phyloP scores from a whole-genome alignment of 495 filamentous ascomycete genomes.

The Daldinia caldariorum region DNA sequence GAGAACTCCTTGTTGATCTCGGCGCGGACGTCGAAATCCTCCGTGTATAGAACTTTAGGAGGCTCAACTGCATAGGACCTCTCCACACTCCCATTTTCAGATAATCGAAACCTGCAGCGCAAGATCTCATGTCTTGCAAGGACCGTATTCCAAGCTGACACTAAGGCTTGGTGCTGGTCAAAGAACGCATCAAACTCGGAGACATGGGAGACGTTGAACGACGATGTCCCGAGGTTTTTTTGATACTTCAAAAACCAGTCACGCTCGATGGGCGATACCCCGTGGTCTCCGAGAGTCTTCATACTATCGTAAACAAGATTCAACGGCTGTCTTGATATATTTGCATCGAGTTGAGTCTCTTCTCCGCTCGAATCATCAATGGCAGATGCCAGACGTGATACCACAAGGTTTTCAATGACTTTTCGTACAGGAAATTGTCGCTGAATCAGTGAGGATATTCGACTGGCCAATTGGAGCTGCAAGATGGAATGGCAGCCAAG shows the following conservation, averaged over 20 bases:
- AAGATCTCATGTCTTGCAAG: neutral
- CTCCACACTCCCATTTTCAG: neutral
- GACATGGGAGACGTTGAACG: slow-evolving; percentile 1
- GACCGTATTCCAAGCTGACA: neutral
- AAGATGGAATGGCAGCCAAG: neutral
- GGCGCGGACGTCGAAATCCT: neutral
- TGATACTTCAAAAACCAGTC: neutral
- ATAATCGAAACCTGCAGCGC: neutral
- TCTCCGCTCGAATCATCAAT: neutral
- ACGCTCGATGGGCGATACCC: neutral
- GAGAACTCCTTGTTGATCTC: neutral
- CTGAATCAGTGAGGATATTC: neutral
- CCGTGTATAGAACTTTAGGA: neutral
- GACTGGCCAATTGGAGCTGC: neutral
- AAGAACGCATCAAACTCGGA: neutral
- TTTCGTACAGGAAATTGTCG: neutral
- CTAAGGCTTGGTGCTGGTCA: neutral
- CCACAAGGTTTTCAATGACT: neutral
- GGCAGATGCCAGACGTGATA: neutral
- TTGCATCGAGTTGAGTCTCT: neutral
- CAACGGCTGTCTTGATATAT: neutral
- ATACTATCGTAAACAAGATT: neutral
- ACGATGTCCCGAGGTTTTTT: neutral
- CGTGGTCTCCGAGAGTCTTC: neutral
- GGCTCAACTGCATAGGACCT: neutral